Evolutionary conservation across 108 stramenopile species (phyloP).

Genomic region (Nitzschia putrida): DNA sequence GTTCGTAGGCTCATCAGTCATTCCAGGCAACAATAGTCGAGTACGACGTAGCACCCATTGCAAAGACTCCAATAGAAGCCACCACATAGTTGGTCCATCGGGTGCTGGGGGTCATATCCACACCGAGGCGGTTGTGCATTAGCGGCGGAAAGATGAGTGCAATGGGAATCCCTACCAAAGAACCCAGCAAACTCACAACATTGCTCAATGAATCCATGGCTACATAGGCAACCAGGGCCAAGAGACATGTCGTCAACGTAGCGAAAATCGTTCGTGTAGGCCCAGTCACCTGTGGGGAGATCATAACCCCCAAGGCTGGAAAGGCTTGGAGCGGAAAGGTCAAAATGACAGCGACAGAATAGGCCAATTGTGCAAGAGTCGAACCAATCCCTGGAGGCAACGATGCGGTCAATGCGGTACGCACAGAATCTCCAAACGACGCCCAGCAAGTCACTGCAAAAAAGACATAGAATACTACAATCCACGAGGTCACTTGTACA

Average conservation of each 20-base stretch:
- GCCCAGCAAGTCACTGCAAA: conserved; percentile 55
- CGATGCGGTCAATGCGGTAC: conserved; percentile 54
- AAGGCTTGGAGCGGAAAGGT: conserved; percentile 66
- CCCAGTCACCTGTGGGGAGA: not conserved
- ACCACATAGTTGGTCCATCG: conserved; percentile 29
- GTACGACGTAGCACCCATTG: conserved; percentile 39
- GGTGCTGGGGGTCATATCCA: conserved; percentile 3
- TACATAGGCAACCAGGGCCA: conserved; percentile 41
- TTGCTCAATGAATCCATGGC: conserved; percentile 51
- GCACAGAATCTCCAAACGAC: conserved; percentile 43
- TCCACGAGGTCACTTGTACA: conserved; percentile 31
- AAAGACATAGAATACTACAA: conserved; percentile 50
- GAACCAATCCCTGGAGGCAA: conserved; percentile 36
- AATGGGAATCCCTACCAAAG: conserved; percentile 53
- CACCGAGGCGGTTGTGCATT: conserved; percentile 41
- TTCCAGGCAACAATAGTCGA: conserved; percentile 44
- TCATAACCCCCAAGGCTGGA: conserved; percentile 54
- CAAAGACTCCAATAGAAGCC: conserved; percentile 36
- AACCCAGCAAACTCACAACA: conserved; percentile 54
- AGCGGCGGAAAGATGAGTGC: conserved; percentile 52
- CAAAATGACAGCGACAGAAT: conserved; percentile 54
- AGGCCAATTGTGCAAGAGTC: conserved; percentile 50
- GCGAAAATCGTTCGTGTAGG: conserved; percentile 20
- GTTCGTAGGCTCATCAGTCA: conserved; percentile 1
- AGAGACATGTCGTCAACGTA: conserved; percentile 18